Base-by-base conservation (phyloP, 2,329 filamentous ascomycete genomes). In the Aspergillus luchuensis region DNA sequence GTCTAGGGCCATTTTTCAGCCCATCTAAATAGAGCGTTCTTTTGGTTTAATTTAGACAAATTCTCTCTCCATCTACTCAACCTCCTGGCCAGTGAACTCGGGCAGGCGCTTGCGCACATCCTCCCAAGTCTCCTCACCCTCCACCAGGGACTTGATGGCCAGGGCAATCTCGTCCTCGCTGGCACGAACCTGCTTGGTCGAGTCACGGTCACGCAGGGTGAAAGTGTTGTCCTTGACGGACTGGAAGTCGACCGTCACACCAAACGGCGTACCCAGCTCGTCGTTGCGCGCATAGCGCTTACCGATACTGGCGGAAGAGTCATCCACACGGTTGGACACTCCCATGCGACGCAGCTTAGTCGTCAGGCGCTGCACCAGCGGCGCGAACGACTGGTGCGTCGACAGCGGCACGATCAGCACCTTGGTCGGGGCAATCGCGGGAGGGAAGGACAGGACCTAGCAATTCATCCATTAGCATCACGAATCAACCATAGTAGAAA, bases 251-350 rank as follows among this genome's bases (percentile, higher is more conserved):
- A 98, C 87, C 0, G 94, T 98, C 77, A 98, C 89, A 74, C 92
- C 94, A 66, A 97, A 89, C 7, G 94, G 92, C 48, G 95, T 98
- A 71, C 94, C 95, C 61, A 97, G 86, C 81, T 98, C 94, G 77
- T 98, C 94, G 76, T 97, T 97, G 71, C 95, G 89, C 74, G 90
- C 88, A 79, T 96, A 98, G 57, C 94, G 90, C 84, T 96, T 97
- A 75, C 94, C 94, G 69, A 98, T 98, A 64, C 89, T 92, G 63
- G 93, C 92, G 28, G 90, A 91, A 13, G 91, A 96, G 77, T 95
- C 91, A 73, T 98, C 95, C 39, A 97, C 86, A 63, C 91, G 89
- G 82, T 87, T 96, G 47, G 92, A 92, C 58, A 98, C 83, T 59
- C 90, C 90, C 57, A 90, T 79, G 54, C 86, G 85, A 69, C 92